Base-by-base conservation (phyloP, 1,139 yeast species). In the Sporopachydermia cereana region DNA sequence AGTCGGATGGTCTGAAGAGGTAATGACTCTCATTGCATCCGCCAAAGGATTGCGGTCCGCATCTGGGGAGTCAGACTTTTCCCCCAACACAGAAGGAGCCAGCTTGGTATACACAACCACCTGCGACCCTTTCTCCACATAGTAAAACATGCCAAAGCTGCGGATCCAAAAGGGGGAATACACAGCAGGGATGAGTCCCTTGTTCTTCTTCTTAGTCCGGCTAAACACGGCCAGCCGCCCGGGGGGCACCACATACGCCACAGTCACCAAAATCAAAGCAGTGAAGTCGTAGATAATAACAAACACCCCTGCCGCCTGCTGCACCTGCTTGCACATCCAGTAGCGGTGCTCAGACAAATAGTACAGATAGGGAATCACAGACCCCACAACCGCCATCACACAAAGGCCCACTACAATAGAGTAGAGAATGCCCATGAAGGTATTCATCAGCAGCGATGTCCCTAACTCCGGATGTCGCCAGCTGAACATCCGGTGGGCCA, bases 401-500 rank as follows among this genome's bases (percentile, higher is more conserved):
- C 82, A 70, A 44, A 83, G 67, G 12, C 77, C 78, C 43, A 71
- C 48, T 24, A 83, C 89, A 44, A 79, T 50, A 2, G 61, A 57
- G 57, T 84, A 83, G 31, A 76, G 55, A 1, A 59, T 45, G 42
- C 71, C 57, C 83, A 83, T 79, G 41, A 67, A 48, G 16, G 53
- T 51, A 77, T 82, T 77, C 56, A 81, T 79, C 43, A 71, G 55
- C 46, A 59, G 64, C 42, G 75, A 60, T 21, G 78, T 69, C 46
- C 91, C 93, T 25, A 83, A 76, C 43, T 77, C 82, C 2, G 94
- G 93, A 57, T 84, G 93, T 57, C 84, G 68, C 86, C 91, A 81
- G 5, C 89, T 81, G 63, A 82, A 83, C 42, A 83, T 68, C 53
- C 94, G 71, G 59, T 83, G 91, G 3, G 88, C 88, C 49, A 84